Evolutionary conservation across 331 rosid species (phyloP).

Genomic region (Malus hybrid): DNA sequence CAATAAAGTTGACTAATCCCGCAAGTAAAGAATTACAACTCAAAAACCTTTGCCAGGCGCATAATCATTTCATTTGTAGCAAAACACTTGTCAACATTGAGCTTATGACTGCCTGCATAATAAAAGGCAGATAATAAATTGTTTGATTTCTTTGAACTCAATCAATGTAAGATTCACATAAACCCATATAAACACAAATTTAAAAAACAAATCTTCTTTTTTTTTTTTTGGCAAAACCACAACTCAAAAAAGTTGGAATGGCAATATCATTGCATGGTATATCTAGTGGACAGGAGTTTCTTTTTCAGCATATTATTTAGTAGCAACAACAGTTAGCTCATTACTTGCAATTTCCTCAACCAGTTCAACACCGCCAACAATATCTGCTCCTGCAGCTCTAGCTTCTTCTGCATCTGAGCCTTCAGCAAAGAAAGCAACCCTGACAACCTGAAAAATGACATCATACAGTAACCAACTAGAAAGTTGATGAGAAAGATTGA

Average conservation of each 20-base stretch:
- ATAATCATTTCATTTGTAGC: constrained; percentile 95
- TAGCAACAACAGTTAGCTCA: constrained; percentile 20
- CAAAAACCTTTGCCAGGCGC: constrained; percentile 78
- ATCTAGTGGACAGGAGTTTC: not conserved
- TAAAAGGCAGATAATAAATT: constrained; percentile 19
- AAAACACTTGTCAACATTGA: constrained; percentile 94
- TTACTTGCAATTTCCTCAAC: constrained; percentile 91
- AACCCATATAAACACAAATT: not conserved
- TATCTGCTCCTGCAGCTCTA: constrained; percentile 97
- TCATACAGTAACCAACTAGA: constrained; percentile 29
- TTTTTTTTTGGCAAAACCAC: not conserved
- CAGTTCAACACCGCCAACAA: constrained; percentile 93
- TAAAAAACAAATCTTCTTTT: not conserved
- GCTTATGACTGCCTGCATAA: constrained; percentile 61
- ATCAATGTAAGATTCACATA: not conserved
- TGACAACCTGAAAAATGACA: constrained; percentile 60
- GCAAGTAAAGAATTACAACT: constrained; percentile 7
- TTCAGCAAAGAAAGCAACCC: constrained; percentile 97
- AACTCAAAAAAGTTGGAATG: not conserved
- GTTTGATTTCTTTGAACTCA: not conserved
- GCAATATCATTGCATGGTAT: not conserved
- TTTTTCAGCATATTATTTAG: not conserved
- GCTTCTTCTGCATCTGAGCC: constrained; percentile 97
- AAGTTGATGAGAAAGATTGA: constrained; percentile 2
- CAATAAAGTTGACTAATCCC: constrained; percentile 13